A percentile compares a stretch with the other conserved stretches of the same genome.
These are phyloP conservation scores for Stygiomarasmius scandens DNA, from an alignment of 1,284 basidiomycete species.

Conservation along the genomic window DNA sequence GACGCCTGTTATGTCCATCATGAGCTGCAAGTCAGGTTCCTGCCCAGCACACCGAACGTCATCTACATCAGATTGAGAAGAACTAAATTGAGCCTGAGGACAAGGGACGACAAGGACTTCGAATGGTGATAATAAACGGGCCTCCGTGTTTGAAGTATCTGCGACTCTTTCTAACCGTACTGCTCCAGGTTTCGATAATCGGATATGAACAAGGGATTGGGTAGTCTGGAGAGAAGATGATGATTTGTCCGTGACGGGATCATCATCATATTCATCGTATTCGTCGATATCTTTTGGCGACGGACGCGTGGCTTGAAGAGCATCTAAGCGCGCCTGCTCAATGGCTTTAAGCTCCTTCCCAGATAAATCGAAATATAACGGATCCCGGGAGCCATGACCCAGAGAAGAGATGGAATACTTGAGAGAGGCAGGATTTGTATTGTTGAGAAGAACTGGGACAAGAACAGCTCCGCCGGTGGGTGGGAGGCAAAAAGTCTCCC, in stretches of 20 bases:
- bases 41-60: slow-evolving; percentile 75
- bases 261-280: slow-evolving; percentile 62
- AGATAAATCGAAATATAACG: slow-evolving; percentile 59
- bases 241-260: slow-evolving; percentile 48
- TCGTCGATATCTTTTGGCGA: slow-evolving; percentile 49
- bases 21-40: slow-evolving; percentile 62
- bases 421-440: slow-evolving; percentile 78
- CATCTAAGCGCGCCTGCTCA: slow-evolving; percentile 57
- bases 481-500: slow-evolving; percentile 71
- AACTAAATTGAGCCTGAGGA: slow-evolving; percentile 71
- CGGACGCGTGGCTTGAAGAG: slow-evolving; percentile 49
- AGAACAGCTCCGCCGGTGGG: slow-evolving; percentile 58
- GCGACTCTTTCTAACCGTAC: slow-evolving; percentile 73
- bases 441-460: slow-evolving; percentile 87
- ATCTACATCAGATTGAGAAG: slow-evolving; percentile 43
- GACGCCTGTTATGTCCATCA: slow-evolving; percentile 75
- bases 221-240: slow-evolving; percentile 32
- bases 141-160: slow-evolving; percentile 69
- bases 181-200: slow-evolving; percentile 69
- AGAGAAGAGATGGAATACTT: slow-evolving; percentile 80
- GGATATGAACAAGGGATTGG: slow-evolving; percentile 66
- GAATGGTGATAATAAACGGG: slow-evolving; percentile 65
- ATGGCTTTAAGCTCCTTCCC: slow-evolving; percentile 70
- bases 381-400: slow-evolving; percentile 50
- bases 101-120: slow-evolving; percentile 82